A percentile compares a stretch with the other conserved stretches of the same genome.
Evolutionary conservation across 2,329 filamentous ascomycete genomes (phyloP).

Genomic region (Rachicladosporium sp.): DNA sequence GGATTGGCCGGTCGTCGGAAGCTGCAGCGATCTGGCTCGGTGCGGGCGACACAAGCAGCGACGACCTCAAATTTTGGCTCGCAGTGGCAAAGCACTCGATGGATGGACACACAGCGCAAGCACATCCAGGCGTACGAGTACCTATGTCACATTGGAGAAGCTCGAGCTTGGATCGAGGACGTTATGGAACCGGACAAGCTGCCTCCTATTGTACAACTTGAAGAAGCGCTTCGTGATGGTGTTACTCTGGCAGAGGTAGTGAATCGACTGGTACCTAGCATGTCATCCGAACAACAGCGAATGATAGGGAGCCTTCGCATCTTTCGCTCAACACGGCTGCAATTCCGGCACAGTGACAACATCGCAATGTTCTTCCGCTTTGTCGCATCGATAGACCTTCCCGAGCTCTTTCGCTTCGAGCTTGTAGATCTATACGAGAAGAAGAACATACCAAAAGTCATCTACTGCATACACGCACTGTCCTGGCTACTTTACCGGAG

Average conservation of each 20-base stretch:
- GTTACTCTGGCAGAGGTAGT: slow-evolving; percentile 92
- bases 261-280: slow-evolving; percentile 69
- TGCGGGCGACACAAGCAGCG: slow-evolving; percentile 41
- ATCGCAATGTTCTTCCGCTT: slow-evolving; percentile 94
- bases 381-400: slow-evolving; percentile 78
- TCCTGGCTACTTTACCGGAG: slow-evolving; percentile 96
- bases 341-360: slow-evolving; percentile 94
- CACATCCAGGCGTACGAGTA: slow-evolving; percentile 97
- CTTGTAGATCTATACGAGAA: slow-evolving; percentile 97
- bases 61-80: slow-evolving; percentile 19
- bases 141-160: slow-evolving; percentile 95
- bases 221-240: slow-evolving; percentile 83
- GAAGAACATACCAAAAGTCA: slow-evolving; percentile 98
- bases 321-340: slow-evolving; percentile 71
- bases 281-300: slow-evolving; percentile 37
- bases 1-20: slow-evolving; percentile 75
- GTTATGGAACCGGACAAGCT: slow-evolving; percentile 66
- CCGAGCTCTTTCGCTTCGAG: slow-evolving; percentile 93
- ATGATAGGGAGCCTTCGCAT: slow-evolving; percentile 45
- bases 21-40: slow-evolving; percentile 54
- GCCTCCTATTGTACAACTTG: slow-evolving; percentile 82
- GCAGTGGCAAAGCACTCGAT: slow-evolving; percentile 61
- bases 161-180: slow-evolving; percentile 97
- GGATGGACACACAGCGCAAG: slow-evolving; percentile 98
- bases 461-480: slow-evolving; percentile 93